Evolutionary conservation across 2,329 filamentous ascomycete genomes (phyloP).

Genomic region (Trichoderma simmonsii): DNA sequence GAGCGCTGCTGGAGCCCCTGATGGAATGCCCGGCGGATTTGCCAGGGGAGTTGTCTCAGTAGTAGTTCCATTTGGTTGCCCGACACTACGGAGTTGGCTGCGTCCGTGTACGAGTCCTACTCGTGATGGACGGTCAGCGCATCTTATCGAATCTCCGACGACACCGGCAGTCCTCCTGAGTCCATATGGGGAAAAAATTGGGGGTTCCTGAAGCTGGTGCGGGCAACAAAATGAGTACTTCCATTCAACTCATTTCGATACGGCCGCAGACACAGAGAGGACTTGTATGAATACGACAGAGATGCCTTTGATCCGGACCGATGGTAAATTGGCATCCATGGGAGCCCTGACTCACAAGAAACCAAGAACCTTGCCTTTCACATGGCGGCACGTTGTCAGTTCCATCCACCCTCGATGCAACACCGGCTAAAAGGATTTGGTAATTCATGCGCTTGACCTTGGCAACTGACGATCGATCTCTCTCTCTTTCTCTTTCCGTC

Average conservation of each 20-base stretch:
- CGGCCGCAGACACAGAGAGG: background rate
- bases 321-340: constrained; percentile 6
- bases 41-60: background rate
- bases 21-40: background rate
- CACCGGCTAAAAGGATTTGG: background rate
- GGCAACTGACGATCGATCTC: constrained; percentile 4
- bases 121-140: background rate
- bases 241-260: background rate
- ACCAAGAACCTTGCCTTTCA: constrained; percentile 5
- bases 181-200: background rate
- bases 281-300: background rate
- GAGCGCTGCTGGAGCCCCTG: background rate
- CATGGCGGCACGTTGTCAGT: constrained; percentile 2
- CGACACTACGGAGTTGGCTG: background rate
- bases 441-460: constrained; percentile 1
- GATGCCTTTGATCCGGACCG: constrained; percentile 2
- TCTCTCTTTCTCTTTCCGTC: background rate
- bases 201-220: background rate
- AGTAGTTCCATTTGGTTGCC: background rate
- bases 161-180: background rate
- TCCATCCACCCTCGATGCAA: background rate
- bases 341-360: background rate
- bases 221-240: background rate
- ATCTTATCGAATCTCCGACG: background rate
- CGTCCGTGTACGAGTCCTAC: background rate